These are phyloP conservation scores for Irpex rosettiformis DNA, from an alignment of 1,284 basidiomycete genomes.

Conservation along the genomic window DNA sequence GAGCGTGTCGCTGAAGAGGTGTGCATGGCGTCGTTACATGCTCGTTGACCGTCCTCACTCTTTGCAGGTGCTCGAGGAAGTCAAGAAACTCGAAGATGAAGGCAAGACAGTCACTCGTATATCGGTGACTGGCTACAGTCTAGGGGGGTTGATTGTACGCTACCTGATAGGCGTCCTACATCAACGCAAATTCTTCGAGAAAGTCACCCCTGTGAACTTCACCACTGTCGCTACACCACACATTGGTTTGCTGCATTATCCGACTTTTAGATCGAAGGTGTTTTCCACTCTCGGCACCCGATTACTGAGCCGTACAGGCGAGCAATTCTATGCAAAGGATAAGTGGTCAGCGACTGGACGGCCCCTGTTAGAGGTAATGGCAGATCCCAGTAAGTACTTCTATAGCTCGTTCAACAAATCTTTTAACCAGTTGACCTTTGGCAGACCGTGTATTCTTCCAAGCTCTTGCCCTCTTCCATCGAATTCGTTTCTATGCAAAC, in stretches of 20 bases:
- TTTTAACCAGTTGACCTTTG: slow-evolving; percentile 7
- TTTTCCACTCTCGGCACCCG: slow-evolving; percentile 64
- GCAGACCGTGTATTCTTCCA: slow-evolving; percentile 80
- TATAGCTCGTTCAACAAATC: neutral
- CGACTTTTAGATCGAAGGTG: slow-evolving; percentile 57
- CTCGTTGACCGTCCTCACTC: slow-evolving; percentile 10
- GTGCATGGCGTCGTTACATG: slow-evolving; percentile 10
- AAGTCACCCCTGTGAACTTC: slow-evolving; percentile 71
- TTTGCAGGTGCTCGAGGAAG: slow-evolving; percentile 47
- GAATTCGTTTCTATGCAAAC: slow-evolving; percentile 83
- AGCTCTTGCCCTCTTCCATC: slow-evolving; percentile 65
- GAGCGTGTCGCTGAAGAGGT: slow-evolving; percentile 68
- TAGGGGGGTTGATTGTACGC: slow-evolving; percentile 78
- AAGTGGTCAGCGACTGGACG: slow-evolving; percentile 68
- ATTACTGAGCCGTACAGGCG: slow-evolving; percentile 80
- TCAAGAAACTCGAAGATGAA: slow-evolving; percentile 47
- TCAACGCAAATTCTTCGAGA: slow-evolving; percentile 66
- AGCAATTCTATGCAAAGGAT: slow-evolving; percentile 50
- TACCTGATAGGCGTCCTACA: slow-evolving; percentile 75
- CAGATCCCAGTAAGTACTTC: slow-evolving; percentile 67
- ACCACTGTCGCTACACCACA: slow-evolving; percentile 83
- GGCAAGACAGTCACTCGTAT: slow-evolving; percentile 59
- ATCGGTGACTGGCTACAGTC: slow-evolving; percentile 75
- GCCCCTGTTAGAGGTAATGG: slow-evolving; percentile 80
- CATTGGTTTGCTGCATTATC: slow-evolving; percentile 61